Conservation (phyloP, 2,329 filamentous ascomycete genomes). For the Monilinia fructigena region DNA sequence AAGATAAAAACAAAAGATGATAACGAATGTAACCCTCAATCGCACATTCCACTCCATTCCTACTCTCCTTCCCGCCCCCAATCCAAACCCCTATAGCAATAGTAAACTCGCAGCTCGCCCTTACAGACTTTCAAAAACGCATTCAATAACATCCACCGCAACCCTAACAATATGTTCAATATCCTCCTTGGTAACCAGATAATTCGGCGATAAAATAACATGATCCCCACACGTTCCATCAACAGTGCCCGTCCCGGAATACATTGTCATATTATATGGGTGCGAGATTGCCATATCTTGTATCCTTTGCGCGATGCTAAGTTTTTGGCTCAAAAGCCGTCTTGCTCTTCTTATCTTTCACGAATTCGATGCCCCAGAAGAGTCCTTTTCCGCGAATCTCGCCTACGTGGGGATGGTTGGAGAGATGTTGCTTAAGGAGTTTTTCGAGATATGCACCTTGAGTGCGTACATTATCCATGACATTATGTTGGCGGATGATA, state of each 20-base stretch:
- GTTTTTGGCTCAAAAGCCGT: conserved; percentile 47
- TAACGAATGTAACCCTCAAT: not conserved
- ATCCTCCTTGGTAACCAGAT: conserved; percentile 53
- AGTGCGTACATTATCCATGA: conserved; percentile 56
- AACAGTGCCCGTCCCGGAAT: conserved; percentile 56
- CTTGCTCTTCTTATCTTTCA: conserved; percentile 51
- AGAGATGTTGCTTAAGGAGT: conserved; percentile 47
- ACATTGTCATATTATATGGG: conserved; percentile 55
- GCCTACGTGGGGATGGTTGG: conserved; percentile 52
- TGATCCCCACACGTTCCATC: conserved; percentile 60
- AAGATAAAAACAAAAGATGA: not conserved
- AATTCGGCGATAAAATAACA: conserved; percentile 60
- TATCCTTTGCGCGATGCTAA: conserved; percentile 48
- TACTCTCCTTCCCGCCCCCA: no score
- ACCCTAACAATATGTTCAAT: conserved; percentile 54
- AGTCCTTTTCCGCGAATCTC: conserved; percentile 60
- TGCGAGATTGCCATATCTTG: conserved; percentile 46
- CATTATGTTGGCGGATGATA: conserved; percentile 55
- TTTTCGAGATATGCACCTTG: conserved; percentile 53
- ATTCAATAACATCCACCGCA: conserved; percentile 29
- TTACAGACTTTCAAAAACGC: conserved; percentile 30
- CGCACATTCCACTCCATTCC: not conserved
- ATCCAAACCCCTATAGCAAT: no score
- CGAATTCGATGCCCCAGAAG: conserved; percentile 58
- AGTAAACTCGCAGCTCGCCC: no score